Conservation (phyloP, 2,329 filamentous ascomycete genomes). For the Myriosclerotinia duriaeana region DNA sequence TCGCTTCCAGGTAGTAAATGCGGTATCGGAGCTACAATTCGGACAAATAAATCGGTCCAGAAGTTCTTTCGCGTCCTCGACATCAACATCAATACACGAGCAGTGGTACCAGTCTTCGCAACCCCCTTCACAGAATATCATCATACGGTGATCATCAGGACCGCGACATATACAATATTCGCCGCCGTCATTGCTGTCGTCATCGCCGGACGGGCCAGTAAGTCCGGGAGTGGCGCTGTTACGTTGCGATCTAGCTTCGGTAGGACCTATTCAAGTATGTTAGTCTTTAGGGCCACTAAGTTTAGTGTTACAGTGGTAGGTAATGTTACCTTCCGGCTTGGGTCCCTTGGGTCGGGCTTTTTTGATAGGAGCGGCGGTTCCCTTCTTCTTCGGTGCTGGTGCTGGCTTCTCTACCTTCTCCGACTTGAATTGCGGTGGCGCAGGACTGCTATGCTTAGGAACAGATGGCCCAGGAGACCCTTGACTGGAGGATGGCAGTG, state of each 20-base stretch:
- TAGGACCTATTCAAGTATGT: constrained; percentile 13
- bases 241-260: constrained; percentile 25
- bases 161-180: constrained; percentile 41
- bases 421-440: constrained; percentile 21
- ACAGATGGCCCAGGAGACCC: constrained; percentile 33
- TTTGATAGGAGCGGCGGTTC: constrained; percentile 32
- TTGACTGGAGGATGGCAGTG: constrained; percentile 34
- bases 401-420: constrained; percentile 33
- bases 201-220: constrained; percentile 28
- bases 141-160: constrained; percentile 41
- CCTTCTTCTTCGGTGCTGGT: constrained; percentile 33
- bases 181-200: constrained; percentile 39
- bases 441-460: constrained; percentile 31
- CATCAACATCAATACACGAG: constrained; percentile 37
- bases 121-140: constrained; percentile 40
- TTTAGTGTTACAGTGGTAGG: not conserved
- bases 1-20: constrained; percentile 39
- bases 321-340: constrained; percentile 32
- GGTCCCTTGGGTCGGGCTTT: constrained; percentile 28
- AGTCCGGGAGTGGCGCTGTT: constrained; percentile 27
- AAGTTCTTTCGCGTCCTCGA: constrained; percentile 37
- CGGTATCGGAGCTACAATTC: constrained; percentile 34
- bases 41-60: constrained; percentile 40
- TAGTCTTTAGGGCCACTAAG: not conserved
- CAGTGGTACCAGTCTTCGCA: constrained; percentile 42